These are phyloP conservation scores for Nidularia sp. DNA, from an alignment of 768 basidiomycete genomes.

Conservation along the genomic window DNA sequence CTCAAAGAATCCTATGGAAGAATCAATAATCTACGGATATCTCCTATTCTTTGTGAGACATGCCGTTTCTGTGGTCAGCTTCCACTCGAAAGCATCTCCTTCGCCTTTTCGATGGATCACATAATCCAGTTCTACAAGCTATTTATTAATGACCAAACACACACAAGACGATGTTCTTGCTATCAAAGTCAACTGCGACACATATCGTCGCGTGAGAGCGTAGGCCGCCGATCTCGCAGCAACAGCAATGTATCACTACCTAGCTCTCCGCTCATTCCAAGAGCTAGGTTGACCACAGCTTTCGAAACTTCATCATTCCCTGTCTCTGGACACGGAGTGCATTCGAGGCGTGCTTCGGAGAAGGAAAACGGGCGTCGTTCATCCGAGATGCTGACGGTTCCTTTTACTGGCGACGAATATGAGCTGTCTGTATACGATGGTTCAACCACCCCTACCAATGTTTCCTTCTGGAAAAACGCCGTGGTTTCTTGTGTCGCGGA, in stretches of 20 bases:
- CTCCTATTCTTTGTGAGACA: slow-evolving; percentile 44
- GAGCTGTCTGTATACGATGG: slow-evolving; percentile 25
- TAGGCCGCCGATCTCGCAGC: slow-evolving; percentile 59
- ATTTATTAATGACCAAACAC: slow-evolving; percentile 49
- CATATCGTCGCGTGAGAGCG: slow-evolving; percentile 38
- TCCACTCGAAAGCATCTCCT: slow-evolving; percentile 58
- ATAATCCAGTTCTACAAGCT: slow-evolving; percentile 63
- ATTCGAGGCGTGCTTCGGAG: slow-evolving; percentile 71
- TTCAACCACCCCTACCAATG: slow-evolving; percentile 28
- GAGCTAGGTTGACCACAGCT: slow-evolving; percentile 44
- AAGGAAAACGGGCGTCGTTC: slow-evolving; percentile 53
- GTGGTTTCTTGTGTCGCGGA: slow-evolving; percentile 50
- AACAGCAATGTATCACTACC: slow-evolving; percentile 47
- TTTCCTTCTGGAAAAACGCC: slow-evolving; percentile 57
- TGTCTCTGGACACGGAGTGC: slow-evolving; percentile 75
- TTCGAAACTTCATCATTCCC: slow-evolving; percentile 62
- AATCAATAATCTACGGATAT: slow-evolving; percentile 59
- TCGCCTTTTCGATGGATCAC: slow-evolving; percentile 65
- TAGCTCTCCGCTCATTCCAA: slow-evolving; percentile 44
- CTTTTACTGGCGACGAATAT: slow-evolving; percentile 39
- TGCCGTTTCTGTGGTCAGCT: slow-evolving; percentile 74
- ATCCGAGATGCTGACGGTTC: slow-evolving; percentile 41
- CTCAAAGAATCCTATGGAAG: slow-evolving; percentile 57
- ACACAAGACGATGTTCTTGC: slow-evolving; percentile 59
- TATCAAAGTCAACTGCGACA: slow-evolving; percentile 41